phyloP scores from a whole-genome alignment of 1,139 yeast genomes.

The Yamadazyma kanchanaburiensis region DNA sequence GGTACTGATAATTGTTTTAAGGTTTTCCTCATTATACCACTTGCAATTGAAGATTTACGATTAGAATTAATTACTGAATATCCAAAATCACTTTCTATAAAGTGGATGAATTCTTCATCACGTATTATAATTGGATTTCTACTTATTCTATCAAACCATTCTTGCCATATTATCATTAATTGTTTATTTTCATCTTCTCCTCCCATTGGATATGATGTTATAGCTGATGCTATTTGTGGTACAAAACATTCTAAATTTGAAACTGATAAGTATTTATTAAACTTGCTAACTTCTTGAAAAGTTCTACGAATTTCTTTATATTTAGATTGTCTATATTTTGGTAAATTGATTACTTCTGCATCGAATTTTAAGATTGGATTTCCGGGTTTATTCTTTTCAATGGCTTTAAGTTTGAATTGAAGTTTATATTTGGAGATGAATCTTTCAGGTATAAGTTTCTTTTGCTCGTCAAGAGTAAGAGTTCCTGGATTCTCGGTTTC shows the following conservation, averaged over 20 bases:
- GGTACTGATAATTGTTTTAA: conserved; percentile 91
- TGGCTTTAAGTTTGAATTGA: conserved; percentile 24
- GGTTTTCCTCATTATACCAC: conserved; percentile 84
- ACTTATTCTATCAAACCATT: conserved; percentile 80
- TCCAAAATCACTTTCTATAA: conserved; percentile 85
- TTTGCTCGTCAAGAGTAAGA: conserved; percentile 37
- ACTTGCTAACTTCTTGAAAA: conserved; percentile 68
- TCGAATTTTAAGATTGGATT: conserved; percentile 46
- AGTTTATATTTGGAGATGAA: conserved; percentile 33
- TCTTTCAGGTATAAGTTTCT: conserved; percentile 51
- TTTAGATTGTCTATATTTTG: conserved; percentile 66
- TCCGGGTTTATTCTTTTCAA: conserved; percentile 40
- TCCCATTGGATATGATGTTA: conserved; percentile 75
- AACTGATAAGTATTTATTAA: conserved; percentile 73
- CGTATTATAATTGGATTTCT: conserved; percentile 73
- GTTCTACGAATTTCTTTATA: conserved; percentile 82
- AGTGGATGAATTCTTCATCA: conserved; percentile 85
- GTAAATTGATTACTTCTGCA: conserved; percentile 50
- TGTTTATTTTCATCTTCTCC: conserved; percentile 76
- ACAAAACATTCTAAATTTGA: conserved; percentile 92
- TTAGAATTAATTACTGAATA: conserved; percentile 62
- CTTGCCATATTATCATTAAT: conserved; percentile 62
- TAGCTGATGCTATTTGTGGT: conserved; percentile 77
- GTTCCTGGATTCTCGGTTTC: conserved; percentile 3
- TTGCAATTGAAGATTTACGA: conserved; percentile 59